Conservation (phyloP, 257 asterid species). For the Capsicum pubescens region DNA sequence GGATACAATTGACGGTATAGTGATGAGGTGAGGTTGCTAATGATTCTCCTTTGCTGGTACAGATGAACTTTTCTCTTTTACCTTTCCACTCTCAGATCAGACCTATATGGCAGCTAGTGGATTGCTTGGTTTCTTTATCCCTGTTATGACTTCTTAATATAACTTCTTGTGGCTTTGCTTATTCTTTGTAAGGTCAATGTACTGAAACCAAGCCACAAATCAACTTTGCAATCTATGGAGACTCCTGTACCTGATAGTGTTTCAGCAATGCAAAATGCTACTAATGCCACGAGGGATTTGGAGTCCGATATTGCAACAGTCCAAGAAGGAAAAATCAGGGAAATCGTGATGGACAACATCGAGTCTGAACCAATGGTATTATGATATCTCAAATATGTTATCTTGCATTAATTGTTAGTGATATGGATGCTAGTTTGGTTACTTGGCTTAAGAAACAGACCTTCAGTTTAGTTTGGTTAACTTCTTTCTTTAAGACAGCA, state of each 20-base stretch:
- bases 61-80: background rate
- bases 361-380: constrained; percentile 69
- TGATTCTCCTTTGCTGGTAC: constrained; percentile 27
- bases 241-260: constrained; percentile 82
- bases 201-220: constrained; percentile 94
- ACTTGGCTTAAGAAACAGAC: background rate
- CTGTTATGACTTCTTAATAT: constrained; percentile 25
- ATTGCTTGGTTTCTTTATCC: constrained; percentile 26
- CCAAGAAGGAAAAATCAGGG: constrained; percentile 83
- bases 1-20: constrained; percentile 97
- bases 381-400: constrained; percentile 25
- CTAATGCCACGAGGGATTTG: constrained; percentile 82
- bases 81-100: constrained; percentile 3
- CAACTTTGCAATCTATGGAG: constrained; percentile 75
- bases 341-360: constrained; percentile 59
- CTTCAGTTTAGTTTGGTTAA: background rate
- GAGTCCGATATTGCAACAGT: constrained; percentile 81
- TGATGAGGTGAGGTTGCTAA: constrained; percentile 71
- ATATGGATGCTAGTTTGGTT: background rate
- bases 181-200: constrained; percentile 67
- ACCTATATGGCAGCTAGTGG: background rate
- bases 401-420: constrained; percentile 10
- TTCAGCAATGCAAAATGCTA: constrained; percentile 83
- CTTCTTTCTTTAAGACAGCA: background rate
- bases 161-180: constrained; percentile 34